Conservation (phyloP, 331 rosid genomes). For the Cydonia oblonga region DNA sequence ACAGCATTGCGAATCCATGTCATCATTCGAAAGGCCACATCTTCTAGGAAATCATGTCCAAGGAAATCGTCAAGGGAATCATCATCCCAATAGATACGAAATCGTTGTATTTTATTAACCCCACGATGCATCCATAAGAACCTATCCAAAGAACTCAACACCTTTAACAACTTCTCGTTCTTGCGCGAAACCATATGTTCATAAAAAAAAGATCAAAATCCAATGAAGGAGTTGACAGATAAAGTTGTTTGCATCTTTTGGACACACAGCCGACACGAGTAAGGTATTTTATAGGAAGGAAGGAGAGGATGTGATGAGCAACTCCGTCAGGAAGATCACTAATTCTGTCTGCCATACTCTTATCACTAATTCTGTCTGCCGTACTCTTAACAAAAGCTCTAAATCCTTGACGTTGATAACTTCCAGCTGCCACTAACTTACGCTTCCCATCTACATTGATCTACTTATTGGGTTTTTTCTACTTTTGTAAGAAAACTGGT, state of each 20-base stretch:
- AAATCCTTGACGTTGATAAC: neutral
- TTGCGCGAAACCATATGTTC: neutral
- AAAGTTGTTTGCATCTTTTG: neutral
- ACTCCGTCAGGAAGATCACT: neutral
- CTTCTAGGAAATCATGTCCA: neutral
- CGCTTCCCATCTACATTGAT: no score
- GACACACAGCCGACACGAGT: neutral
- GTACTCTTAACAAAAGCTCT: neutral
- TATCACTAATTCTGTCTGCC: neutral
- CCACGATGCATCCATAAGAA: neutral
- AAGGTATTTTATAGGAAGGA: neutral
- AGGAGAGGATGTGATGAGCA: neutral
- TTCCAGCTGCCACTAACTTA: neutral
- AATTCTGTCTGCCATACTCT: neutral
- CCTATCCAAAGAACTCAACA: neutral
- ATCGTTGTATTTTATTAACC: neutral
- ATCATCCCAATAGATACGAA: neutral
- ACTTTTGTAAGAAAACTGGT: no score
- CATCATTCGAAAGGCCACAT: neutral
- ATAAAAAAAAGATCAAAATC: neutral
- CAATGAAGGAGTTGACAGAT: neutral
- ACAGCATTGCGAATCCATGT: conserved; percentile 1
- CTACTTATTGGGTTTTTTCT: no score
- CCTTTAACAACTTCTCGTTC: no score
- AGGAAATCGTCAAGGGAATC: fast-evolving